phyloP scores from a whole-genome alignment of 345 rosid genomes.

The Lepidium didymum region DNA sequence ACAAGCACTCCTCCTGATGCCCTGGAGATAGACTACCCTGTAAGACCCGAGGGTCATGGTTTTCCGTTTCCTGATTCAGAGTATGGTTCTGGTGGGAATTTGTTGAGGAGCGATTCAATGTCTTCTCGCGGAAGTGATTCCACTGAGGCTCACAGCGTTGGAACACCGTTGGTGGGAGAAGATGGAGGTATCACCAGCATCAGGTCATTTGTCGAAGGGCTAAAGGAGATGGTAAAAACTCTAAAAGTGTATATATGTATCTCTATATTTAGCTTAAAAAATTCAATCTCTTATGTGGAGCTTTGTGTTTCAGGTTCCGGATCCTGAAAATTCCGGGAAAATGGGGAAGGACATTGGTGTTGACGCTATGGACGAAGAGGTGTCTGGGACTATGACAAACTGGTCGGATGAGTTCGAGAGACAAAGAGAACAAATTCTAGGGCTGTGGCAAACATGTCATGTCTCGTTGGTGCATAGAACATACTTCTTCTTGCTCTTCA shows the following conservation, averaged over 20 bases:
- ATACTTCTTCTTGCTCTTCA: slow-evolving; percentile 87
- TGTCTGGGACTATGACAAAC: slow-evolving; percentile 33
- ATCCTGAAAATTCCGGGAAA: slow-evolving; percentile 32
- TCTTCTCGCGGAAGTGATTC: slow-evolving; percentile 73
- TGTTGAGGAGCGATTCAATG: slow-evolving; percentile 67
- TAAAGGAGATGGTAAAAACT: slow-evolving; percentile 65
- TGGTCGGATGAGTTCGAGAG: slow-evolving; percentile 66
- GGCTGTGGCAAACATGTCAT: slow-evolving; percentile 83
- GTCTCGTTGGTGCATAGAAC: slow-evolving; percentile 87
- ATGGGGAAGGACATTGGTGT: slow-evolving; percentile 47
- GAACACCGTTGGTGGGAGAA: slow-evolving; percentile 36
- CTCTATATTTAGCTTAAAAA: slow-evolving; percentile 18
- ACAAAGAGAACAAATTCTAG: slow-evolving; percentile 56
- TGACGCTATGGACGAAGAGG: slow-evolving; percentile 49
- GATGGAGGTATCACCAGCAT: slow-evolving; percentile 71
- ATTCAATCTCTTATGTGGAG: slow-evolving; percentile 23
- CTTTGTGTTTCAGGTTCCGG: slow-evolving; percentile 24
- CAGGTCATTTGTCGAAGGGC: slow-evolving; percentile 68
- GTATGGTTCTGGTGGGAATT: slow-evolving; percentile 23
- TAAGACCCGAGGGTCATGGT: slow-evolving; percentile 56
- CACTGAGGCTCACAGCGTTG: slow-evolving; percentile 41
- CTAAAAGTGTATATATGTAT: neutral
- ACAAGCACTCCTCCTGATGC: slow-evolving; percentile 66
- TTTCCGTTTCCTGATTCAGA: slow-evolving; percentile 34
- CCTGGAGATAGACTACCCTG: slow-evolving; percentile 47